Conservation (phyloP, 768 basidiomycete genomes). For the Pleurotus tuoliensis region DNA sequence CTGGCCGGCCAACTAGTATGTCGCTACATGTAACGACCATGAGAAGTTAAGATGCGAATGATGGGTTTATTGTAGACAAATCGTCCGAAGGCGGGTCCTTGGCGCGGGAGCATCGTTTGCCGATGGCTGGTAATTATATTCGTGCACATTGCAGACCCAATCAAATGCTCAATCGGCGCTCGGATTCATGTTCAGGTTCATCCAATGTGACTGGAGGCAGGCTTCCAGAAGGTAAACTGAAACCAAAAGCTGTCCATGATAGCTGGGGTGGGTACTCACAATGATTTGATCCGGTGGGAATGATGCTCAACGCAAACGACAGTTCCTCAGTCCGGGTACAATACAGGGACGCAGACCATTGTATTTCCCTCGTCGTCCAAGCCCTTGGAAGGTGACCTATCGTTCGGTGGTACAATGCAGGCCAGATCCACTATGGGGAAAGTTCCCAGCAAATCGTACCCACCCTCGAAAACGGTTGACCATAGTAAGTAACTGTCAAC, state of each 20-base stretch:
- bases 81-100: conserved; percentile 4
- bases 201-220: conserved; percentile 3
- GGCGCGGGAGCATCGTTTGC: neutral
- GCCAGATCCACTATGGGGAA: conserved; percentile 1
- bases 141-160: neutral
- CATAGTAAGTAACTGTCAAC: conserved; percentile 3
- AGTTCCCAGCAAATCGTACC: conserved; percentile 6
- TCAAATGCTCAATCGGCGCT: neutral
- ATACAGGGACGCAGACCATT: neutral
- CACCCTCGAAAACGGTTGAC: neutral
- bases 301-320: neutral
- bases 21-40: neutral
- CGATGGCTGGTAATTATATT: conserved; percentile 5
- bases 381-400: neutral
- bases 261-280: conserved; percentile 4
- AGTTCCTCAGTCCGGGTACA: neutral
- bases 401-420: neutral
- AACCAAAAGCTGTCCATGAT: neutral
- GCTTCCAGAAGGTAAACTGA: conserved; percentile 2
- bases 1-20: neutral
- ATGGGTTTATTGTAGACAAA: neutral
- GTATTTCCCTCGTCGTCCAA: neutral
- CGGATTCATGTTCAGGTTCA: neutral
- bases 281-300: neutral
- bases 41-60: neutral